Evolutionary conservation across 2,329 filamentous ascomycete genomes (phyloP).

Genomic region (Colletotrichum viniferum): DNA sequence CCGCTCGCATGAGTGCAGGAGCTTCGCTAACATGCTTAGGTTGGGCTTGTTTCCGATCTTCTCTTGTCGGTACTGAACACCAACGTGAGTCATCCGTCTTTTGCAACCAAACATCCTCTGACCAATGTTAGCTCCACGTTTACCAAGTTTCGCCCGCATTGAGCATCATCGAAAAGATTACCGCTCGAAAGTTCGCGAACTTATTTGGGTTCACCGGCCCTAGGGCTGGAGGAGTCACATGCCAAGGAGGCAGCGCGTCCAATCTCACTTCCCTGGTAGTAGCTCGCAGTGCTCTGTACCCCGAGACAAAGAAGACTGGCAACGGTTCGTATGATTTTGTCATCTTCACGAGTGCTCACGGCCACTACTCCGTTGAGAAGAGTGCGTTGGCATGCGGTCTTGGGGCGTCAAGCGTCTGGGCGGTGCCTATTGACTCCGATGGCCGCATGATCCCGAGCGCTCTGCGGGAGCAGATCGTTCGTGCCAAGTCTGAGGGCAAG

Average conservation of each 20-base stretch:
- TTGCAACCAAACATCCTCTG: neutral
- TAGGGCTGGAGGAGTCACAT: constrained; percentile 74
- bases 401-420: constrained; percentile 74
- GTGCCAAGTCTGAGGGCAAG: constrained; percentile 68
- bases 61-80: constrained; percentile 88
- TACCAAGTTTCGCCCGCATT: constrained; percentile 92
- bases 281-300: constrained; percentile 85
- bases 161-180: constrained; percentile 86
- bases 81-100: constrained; percentile 61
- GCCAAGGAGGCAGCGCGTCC: constrained; percentile 82
- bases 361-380: constrained; percentile 95
- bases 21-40: constrained; percentile 43
- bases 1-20: neutral
- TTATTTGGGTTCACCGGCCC: constrained; percentile 78
- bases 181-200: constrained; percentile 71
- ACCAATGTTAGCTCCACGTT: constrained; percentile 71
- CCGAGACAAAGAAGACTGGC: constrained; percentile 75
- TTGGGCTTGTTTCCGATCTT: constrained; percentile 84
- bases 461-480: constrained; percentile 66
- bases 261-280: constrained; percentile 87
- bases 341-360: constrained; percentile 86
- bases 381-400: constrained; percentile 90
- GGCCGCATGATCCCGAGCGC: constrained; percentile 74
- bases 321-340: constrained; percentile 72
- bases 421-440: constrained; percentile 72